phyloP scores from a whole-genome alignment of 2,329 filamentous ascomycete species.

The Chalaropsis thielavioides region DNA sequence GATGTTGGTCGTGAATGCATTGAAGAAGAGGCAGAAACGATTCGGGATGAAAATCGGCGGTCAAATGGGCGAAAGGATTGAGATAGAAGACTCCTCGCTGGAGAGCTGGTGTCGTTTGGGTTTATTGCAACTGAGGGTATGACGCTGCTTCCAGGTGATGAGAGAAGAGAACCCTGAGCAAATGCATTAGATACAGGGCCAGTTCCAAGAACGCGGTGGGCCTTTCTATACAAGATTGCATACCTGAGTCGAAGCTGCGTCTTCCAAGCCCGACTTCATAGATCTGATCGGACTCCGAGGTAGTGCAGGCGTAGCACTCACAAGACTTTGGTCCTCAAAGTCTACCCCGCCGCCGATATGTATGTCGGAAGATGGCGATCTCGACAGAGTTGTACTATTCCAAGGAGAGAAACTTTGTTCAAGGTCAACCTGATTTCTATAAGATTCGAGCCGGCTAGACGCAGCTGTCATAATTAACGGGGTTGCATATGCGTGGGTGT shows the following conservation, averaged over 20 bases:
- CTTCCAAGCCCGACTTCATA: constrained; percentile 59
- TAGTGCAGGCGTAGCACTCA: constrained; percentile 28
- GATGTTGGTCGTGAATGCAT: constrained; percentile 55
- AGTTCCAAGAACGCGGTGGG: not conserved
- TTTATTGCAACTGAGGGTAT: constrained; percentile 55
- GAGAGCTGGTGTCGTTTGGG: constrained; percentile 44
- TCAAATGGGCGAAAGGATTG: constrained; percentile 84
- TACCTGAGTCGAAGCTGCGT: constrained; percentile 73
- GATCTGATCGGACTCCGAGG: constrained; percentile 55
- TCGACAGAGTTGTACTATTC: not conserved
- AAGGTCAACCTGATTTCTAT: not conserved
- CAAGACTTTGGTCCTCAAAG: not conserved
- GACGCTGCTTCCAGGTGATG: constrained; percentile 59
- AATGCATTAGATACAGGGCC: not conserved
- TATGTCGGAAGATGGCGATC: not conserved
- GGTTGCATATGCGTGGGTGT: not conserved
- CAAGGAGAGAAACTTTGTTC: not conserved
- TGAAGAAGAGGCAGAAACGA: constrained; percentile 45
- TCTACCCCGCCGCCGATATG: not conserved
- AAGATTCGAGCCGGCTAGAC: constrained; percentile 19
- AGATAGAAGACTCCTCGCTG: constrained; percentile 35
- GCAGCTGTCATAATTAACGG: constrained; percentile 24
- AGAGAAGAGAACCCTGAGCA: constrained; percentile 42
- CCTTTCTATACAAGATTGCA: constrained; percentile 24
- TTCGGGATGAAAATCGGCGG: constrained; percentile 77